Conservation (phyloP, 345 rosid species). For the Aquilaria sinensis region DNA sequence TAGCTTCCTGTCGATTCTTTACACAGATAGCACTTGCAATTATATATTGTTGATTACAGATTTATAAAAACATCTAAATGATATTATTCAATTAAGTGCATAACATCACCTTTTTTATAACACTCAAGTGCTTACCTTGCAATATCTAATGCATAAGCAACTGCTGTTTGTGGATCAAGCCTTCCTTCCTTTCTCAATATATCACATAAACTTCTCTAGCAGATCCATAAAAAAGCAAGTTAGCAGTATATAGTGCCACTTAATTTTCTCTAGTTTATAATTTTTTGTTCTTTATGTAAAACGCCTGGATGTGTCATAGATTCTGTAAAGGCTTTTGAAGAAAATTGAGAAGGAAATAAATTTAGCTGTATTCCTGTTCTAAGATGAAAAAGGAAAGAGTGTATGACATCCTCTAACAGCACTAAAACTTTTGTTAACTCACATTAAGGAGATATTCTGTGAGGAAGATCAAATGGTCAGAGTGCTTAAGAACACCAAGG, state of each 20-base stretch:
- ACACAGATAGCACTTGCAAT: too few relatives aligned
- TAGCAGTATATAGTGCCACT: background rate
- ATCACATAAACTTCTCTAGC: slow-evolving; percentile 58
- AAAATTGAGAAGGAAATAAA: too few relatives aligned
- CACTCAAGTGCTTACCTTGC: slow-evolving; percentile 35
- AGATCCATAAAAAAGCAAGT: slow-evolving; percentile 17
- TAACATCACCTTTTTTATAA: background rate
- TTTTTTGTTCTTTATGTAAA: background rate
- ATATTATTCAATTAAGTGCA: too few relatives aligned
- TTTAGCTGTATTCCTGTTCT: too few relatives aligned
- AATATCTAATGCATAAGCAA: slow-evolving; percentile 55
- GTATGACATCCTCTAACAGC: too few relatives aligned
- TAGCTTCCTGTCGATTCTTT: too few relatives aligned
- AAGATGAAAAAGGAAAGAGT: too few relatives aligned
- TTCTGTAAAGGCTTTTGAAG: too few relatives aligned
- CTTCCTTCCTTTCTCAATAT: slow-evolving; percentile 46
- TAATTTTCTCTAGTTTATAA: background rate
- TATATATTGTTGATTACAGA: too few relatives aligned
- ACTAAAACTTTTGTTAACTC: slow-evolving; percentile 9
- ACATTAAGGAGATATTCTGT: slow-evolving; percentile 60
- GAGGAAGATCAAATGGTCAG: slow-evolving; percentile 52
- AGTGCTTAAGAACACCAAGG: slow-evolving; percentile 56
- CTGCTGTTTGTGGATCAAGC: slow-evolving; percentile 42
- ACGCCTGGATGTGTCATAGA: background rate
- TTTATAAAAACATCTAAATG: too few relatives aligned